Percentiles rank a stretch among this genome's conserved stretches.
These are phyloP conservation scores for Colletotrichum cordylinicola DNA, from an alignment of 2,329 filamentous ascomycete genomes.

Conservation along the genomic window DNA sequence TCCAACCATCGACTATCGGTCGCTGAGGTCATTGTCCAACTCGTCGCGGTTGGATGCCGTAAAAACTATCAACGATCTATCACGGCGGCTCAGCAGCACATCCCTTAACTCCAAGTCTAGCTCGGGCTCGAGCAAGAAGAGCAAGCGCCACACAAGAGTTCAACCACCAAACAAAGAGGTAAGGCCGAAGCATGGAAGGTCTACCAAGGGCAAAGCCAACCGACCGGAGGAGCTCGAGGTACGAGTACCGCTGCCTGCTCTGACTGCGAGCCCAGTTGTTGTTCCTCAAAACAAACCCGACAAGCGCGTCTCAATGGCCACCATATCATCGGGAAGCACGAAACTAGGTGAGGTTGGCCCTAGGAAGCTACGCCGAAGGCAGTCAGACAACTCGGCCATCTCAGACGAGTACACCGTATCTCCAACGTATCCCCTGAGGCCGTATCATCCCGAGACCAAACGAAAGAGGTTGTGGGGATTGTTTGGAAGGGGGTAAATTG, in stretches of 20 bases:
- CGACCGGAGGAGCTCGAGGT: neutral
- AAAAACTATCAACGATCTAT: conserved; percentile 53
- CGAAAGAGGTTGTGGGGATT: conserved; percentile 10
- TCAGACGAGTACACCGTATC: neutral
- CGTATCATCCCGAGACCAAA: neutral
- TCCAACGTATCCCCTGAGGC: conserved; percentile 18
- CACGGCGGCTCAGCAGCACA: conserved; percentile 33
- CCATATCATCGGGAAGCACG: conserved; percentile 48
- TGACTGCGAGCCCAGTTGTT: neutral
- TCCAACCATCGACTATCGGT: conserved; percentile 48
- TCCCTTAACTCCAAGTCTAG: neutral
- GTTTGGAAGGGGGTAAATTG: neutral
- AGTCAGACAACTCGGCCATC: neutral
- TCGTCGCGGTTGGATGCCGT: conserved; percentile 54
- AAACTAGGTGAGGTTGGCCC: conserved; percentile 47
- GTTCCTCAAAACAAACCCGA: neutral
- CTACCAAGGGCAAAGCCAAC: neutral
- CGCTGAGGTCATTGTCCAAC: conserved; percentile 52
- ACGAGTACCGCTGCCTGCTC: neutral
- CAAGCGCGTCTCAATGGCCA: conserved; percentile 33
- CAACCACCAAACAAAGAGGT: neutral
- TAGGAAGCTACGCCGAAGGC: neutral
- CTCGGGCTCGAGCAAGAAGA: neutral
- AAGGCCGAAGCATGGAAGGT: neutral
- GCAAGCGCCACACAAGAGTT: neutral